A percentile compares a stretch with the other conserved stretches of the same genome.
phyloP scores from a whole-genome alignment of 306 rosid species.

The Medicago ruthenica region DNA sequence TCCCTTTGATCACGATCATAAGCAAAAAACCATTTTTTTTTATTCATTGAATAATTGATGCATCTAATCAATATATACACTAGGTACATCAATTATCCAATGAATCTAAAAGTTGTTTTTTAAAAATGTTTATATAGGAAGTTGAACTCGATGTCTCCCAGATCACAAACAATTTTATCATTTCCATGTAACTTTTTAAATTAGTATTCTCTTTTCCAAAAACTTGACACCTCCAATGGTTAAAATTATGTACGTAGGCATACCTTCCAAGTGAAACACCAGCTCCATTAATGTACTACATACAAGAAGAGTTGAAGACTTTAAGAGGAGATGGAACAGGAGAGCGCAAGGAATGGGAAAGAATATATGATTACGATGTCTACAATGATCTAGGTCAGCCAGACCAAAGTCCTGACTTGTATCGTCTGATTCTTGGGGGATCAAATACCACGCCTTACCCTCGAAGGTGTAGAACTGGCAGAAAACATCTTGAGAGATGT shows the following conservation, averaged over 20 bases:
- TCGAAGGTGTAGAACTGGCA: neutral
- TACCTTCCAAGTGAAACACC: conserved; percentile 78
- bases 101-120: too few species aligned
- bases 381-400: conserved; percentile 78
- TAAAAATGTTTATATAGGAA: too few species aligned
- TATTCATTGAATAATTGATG: too few species aligned
- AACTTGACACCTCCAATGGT: neutral
- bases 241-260: conserved; percentile 49
- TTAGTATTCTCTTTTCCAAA: neutral
- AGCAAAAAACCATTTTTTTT: too few species aligned
- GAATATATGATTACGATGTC: conserved; percentile 75
- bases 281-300: conserved; percentile 51
- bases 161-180: neutral
- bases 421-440: conserved; percentile 78
- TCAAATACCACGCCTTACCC: conserved; percentile 18
- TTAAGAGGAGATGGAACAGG: conserved; percentile 76
- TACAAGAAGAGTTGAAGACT: conserved; percentile 56
- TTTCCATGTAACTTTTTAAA: neutral
- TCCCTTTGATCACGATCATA: too few species aligned
- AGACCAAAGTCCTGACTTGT: conserved; percentile 43
- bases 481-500: conserved; percentile 59
- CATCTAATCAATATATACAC: too few species aligned
- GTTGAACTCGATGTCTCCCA: neutral
- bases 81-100: too few species aligned
- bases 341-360: conserved; percentile 70